These are phyloP conservation scores for Vishniacozyma victoriae DNA, from an alignment of 768 basidiomycete genomes.

Conservation along the genomic window DNA sequence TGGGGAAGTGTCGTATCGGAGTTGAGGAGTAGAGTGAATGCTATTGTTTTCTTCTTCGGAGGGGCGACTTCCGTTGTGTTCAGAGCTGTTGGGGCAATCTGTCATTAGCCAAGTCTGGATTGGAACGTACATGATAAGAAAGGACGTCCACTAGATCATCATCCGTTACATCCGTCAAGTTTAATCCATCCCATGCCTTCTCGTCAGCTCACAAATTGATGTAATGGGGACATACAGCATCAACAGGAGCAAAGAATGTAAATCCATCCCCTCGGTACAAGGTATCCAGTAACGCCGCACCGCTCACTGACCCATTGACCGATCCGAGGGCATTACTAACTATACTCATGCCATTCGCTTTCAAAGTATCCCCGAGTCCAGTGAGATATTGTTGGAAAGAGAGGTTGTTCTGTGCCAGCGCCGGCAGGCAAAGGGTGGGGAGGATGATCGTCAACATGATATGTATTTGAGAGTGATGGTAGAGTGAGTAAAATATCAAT, in stretches of 20 bases:
- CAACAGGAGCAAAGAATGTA: slow-evolving; percentile 19
- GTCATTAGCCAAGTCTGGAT: background rate
- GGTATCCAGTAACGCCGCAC: slow-evolving; percentile 6
- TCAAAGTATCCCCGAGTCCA: background rate
- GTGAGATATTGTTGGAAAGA: background rate
- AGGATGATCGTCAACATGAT: too few relatives aligned
- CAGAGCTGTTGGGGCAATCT: slow-evolving; percentile 22
- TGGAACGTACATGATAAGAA: slow-evolving; percentile 20
- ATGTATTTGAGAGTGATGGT: too few relatives aligned
- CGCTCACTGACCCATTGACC: background rate
- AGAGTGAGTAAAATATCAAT: too few relatives aligned
- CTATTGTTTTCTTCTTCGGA: slow-evolving; percentile 24
- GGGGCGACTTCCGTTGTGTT: slow-evolving; percentile 25
- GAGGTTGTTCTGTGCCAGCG: too few relatives aligned
- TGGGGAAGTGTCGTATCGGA: slow-evolving; percentile 14
- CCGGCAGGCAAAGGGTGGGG: too few relatives aligned
- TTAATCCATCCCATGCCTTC: slow-evolving; percentile 12
- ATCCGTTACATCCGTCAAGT: slow-evolving; percentile 2
- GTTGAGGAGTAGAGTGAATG: slow-evolving; percentile 17
- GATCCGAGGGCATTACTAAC: too few relatives aligned
- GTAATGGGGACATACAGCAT: slow-evolving; percentile 13
- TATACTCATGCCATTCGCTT: background rate
- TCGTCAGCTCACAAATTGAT: background rate
- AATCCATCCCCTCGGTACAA: slow-evolving; percentile 15
- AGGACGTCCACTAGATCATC: slow-evolving; percentile 15